These are phyloP conservation scores for Cicer chorassanicum DNA, from an alignment of 306 rosid genomes.

Conservation along the genomic window DNA sequence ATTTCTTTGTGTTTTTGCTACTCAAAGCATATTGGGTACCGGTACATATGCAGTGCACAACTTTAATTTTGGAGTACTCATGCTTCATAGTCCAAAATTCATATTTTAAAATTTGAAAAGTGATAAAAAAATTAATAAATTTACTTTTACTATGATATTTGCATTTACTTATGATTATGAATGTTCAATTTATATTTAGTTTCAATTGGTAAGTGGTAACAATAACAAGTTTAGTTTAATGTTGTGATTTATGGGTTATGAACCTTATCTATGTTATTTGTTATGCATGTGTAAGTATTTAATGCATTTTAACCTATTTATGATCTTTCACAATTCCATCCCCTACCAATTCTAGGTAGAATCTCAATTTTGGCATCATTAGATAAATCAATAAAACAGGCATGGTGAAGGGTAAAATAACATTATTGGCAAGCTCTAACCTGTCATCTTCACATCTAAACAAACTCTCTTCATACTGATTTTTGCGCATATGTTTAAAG, in stretches of 20 bases:
- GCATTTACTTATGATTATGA: background rate
- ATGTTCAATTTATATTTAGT: background rate
- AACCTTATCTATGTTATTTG: too few relatives aligned
- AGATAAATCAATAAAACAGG: conserved; percentile 7
- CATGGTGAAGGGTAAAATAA: conserved; percentile 14
- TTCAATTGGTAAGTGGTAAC: background rate
- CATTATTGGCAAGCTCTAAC: conserved; percentile 54
- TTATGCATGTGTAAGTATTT: background rate
- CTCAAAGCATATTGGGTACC: background rate
- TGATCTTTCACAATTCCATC: background rate
- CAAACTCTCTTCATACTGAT: conserved; percentile 98
- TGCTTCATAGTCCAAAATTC: background rate
- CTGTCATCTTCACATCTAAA: conserved; percentile 99
- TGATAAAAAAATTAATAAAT: background rate
- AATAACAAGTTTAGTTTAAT: background rate
- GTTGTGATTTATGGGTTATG: background rate
- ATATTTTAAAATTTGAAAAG: conserved; percentile 7
- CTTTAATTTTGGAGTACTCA: conserved; percentile 2
- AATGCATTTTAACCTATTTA: background rate
- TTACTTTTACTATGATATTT: background rate
- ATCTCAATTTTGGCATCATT: conserved; percentile 1
- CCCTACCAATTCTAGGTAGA: conserved; percentile 11
- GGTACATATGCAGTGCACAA: background rate
- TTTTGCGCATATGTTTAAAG: conserved; percentile 99
- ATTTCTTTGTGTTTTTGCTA: background rate